Evolutionary conservation across 1,139 yeast species (phyloP), one percentile per base, ranked within the genome.

Genomic region (Blastobotrys petasosporus): DNA sequence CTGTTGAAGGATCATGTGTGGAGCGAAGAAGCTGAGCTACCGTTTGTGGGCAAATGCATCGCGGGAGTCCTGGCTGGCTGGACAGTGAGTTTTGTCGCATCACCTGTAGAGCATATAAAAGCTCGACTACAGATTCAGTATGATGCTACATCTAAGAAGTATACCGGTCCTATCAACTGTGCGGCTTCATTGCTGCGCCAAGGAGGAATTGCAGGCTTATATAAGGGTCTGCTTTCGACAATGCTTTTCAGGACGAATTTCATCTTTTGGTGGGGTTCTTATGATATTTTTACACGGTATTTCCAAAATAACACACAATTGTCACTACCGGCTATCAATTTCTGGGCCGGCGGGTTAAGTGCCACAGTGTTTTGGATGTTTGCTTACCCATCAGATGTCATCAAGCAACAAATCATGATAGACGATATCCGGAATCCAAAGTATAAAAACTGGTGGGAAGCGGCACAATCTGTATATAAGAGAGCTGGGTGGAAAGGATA

Each of bases 261-360:
- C 60, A 73, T 85, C 36, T 85, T 85, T 51, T 87, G 95, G 94
- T 88, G 97, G 97, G 95, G 95, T 1, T 81, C 94, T 0, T 87
- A 87, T 61, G 95, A 87, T 59, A 51, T 86, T 10, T 76, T 86
- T 61, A 85, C 94, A 9, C 74, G 75, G 46, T 81, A 75, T 71
- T 81, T 87, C 64, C 75, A 77, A 53, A 69, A 73, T 10, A 71
- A 84, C 54, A 37, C 41, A 4, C n/a, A 32, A 1, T 34, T 48
- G 42, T 42, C 48, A 17, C 85, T 95, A 1, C 64, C 69, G 34
- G 57, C 85, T 71, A 74, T 85, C 49, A 87, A 86, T 61, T 87
- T 87, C 66, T 86, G 95, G 95, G 78, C 92, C 10, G 96, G 96
- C 23, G 96, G 96, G 0, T 67, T 86, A 41, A 77, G 88, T 9